phyloP scores from a whole-genome alignment of 2,329 filamentous ascomycete species.

The Zalaria sp. region DNA sequence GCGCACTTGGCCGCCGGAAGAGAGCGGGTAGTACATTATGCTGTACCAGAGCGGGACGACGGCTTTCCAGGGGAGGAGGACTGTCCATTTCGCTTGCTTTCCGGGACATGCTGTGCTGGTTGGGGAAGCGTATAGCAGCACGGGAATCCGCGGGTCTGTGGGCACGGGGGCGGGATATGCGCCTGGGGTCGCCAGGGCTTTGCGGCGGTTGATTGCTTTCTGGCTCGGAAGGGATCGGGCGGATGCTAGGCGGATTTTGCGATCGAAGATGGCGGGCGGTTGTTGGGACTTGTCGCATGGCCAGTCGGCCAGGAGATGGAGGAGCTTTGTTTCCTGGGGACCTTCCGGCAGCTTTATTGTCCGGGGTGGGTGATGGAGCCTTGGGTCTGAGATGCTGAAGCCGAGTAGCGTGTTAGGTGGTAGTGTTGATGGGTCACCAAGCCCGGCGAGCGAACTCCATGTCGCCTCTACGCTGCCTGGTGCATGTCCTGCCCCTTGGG shows the following conservation, averaged over 20 bases:
- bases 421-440: slow-evolving; percentile 56
- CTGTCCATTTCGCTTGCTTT: slow-evolving; percentile 59
- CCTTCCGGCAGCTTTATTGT: slow-evolving; percentile 25
- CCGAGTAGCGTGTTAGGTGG: slow-evolving; percentile 56
- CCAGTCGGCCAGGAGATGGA: slow-evolving; percentile 53
- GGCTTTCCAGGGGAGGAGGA: slow-evolving; percentile 84
- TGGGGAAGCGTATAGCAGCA: slow-evolving; percentile 46
- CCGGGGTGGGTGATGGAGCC: slow-evolving; percentile 61
- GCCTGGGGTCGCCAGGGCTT: slow-evolving; percentile 49
- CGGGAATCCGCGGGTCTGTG: slow-evolving; percentile 63
- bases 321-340: slow-evolving; percentile 26
- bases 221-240: slow-evolving; percentile 56
- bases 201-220: slow-evolving; percentile 67
- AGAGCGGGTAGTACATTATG: slow-evolving; percentile 68
- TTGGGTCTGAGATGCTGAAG: slow-evolving; percentile 66
- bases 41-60: slow-evolving; percentile 75
- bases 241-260: slow-evolving; percentile 49
- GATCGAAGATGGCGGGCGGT: slow-evolving; percentile 46
- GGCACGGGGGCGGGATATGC: slow-evolving; percentile 40
- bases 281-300: slow-evolving; percentile 41
- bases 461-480: slow-evolving; percentile 17
- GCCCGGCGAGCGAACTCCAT: slow-evolving; percentile 40
- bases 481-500: slow-evolving; percentile 20
- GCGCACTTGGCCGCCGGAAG: slow-evolving; percentile 63
- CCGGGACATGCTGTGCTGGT: not conserved